Evolutionary conservation across 805 yeast genomes (phyloP).

Genomic region (Candida maltosa): DNA sequence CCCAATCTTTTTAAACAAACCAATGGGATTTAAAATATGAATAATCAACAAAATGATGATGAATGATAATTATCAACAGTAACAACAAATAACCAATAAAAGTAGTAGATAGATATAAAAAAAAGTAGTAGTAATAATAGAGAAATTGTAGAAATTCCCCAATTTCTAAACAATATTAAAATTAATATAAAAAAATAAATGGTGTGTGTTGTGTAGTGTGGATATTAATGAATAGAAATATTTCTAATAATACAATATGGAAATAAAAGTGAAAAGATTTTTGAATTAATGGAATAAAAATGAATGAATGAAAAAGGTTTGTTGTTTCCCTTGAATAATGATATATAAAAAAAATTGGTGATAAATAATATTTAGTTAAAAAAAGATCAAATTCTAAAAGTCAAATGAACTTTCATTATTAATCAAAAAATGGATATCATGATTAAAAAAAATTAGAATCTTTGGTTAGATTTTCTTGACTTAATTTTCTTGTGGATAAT

Average conservation of each 20-base stretch:
- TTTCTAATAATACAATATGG: too few relatives aligned
- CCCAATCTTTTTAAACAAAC: neutral
- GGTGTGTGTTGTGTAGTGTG: neutral
- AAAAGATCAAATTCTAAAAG: neutral
- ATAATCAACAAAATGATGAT: too few relatives aligned
- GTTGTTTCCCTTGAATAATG: too few relatives aligned
- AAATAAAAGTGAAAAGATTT: too few relatives aligned
- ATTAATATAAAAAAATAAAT: conserved; percentile 1
- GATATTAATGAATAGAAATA: neutral
- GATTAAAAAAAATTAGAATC: conserved; percentile 24
- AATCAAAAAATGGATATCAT: neutral
- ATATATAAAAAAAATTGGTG: neutral
- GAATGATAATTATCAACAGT: neutral
- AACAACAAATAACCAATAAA: neutral
- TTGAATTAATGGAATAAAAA: too few relatives aligned
- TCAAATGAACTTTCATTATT: neutral
- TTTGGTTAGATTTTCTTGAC: conserved; percentile 41
- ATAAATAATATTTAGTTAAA: neutral
- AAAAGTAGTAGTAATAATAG: neutral
- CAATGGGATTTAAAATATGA: neutral
- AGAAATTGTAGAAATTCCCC: conserved; percentile 4
- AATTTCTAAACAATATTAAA: conserved; percentile 1
- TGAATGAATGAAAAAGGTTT: too few relatives aligned
- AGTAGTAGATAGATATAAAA: neutral
- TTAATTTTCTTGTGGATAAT: conserved; percentile 38